phyloP scores from a whole-genome alignment of 192 early-diverging fungal genomes.

The Backusella sp. region DNA sequence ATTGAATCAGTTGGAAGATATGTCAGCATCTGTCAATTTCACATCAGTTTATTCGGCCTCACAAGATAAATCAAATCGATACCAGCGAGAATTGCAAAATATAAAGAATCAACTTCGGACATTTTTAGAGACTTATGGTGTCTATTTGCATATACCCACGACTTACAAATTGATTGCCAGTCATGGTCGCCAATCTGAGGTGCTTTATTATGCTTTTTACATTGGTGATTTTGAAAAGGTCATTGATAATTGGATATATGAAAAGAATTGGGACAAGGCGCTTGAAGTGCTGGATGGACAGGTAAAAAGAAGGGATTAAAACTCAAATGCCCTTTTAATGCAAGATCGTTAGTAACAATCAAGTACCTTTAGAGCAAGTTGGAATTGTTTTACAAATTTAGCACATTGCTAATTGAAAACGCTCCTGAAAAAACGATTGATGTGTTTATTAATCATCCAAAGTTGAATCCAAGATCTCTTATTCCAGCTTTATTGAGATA shows the following conservation, averaged over 20 bases:
- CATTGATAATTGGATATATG: constrained; percentile 78
- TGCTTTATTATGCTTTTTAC: constrained; percentile 79
- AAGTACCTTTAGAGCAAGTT: constrained; percentile 52
- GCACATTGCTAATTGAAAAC: constrained; percentile 78
- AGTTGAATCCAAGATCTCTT: constrained; percentile 77
- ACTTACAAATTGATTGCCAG: constrained; percentile 80
- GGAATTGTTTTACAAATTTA: constrained; percentile 87
- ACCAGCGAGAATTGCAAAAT: constrained; percentile 54
- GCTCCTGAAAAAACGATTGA: constrained; percentile 81
- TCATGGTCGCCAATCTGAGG: constrained; percentile 80
- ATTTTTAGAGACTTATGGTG: constrained; percentile 69
- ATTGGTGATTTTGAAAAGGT: constrained; percentile 86
- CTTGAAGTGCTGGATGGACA: constrained; percentile 77
- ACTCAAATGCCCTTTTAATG: neutral
- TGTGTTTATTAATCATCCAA: constrained; percentile 79
- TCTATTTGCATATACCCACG: constrained; percentile 62
- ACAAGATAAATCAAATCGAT: neutral
- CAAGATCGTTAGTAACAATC: neutral
- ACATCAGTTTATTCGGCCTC: neutral
- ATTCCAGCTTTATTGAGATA: constrained; percentile 89
- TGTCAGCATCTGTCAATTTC: constrained; percentile 30
- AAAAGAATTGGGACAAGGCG: constrained; percentile 72
- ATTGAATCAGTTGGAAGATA: constrained; percentile 67
- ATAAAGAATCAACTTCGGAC: constrained; percentile 67
- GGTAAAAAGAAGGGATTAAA: constrained; percentile 32